Conservation (phyloP, 805 yeast species). For the Cyberlindnera amylophila region DNA sequence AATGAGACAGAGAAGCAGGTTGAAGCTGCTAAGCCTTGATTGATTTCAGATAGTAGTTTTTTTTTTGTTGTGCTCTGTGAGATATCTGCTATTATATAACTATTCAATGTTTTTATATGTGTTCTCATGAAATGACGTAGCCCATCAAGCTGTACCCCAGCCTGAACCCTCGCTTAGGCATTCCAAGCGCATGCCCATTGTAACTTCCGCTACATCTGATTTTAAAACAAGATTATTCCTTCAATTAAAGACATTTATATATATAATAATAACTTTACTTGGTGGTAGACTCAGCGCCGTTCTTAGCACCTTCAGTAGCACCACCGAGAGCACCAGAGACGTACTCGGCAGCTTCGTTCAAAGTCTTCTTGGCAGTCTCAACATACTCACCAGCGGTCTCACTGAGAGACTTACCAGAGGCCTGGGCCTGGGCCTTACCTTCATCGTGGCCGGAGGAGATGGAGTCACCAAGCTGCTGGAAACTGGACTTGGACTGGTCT, state of each 20-base stretch:
- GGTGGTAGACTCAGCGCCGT: conserved; percentile 16
- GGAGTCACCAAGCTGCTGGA: conserved; percentile 67
- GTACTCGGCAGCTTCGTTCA: conserved; percentile 40
- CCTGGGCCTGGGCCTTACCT: conserved; percentile 28
- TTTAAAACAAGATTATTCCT: too few species aligned
- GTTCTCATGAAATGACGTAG: too few species aligned
- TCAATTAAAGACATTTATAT: too few species aligned
- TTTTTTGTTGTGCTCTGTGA: too few species aligned
- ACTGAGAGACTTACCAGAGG: conserved; percentile 38
- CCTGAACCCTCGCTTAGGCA: too few species aligned
- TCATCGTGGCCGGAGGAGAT: conserved; percentile 53
- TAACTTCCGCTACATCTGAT: neutral
- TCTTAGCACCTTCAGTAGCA: conserved; percentile 49
- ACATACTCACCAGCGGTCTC: conserved; percentile 58
- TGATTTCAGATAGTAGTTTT: too few species aligned
- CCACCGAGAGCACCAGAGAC: conserved; percentile 51
- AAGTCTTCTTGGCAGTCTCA: conserved; percentile 51
- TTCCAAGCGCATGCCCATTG: too few species aligned
- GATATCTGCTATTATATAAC: too few species aligned
- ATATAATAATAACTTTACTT: too few species aligned
- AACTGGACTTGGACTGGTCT: conserved; percentile 60
- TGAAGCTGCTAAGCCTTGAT: neutral
- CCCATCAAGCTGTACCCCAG: too few species aligned
- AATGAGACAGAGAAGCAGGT: neutral
- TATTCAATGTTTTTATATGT: too few species aligned